These are phyloP conservation scores for Leccinum discolor DNA, from an alignment of 1,284 basidiomycete species.

Conservation along the genomic window DNA sequence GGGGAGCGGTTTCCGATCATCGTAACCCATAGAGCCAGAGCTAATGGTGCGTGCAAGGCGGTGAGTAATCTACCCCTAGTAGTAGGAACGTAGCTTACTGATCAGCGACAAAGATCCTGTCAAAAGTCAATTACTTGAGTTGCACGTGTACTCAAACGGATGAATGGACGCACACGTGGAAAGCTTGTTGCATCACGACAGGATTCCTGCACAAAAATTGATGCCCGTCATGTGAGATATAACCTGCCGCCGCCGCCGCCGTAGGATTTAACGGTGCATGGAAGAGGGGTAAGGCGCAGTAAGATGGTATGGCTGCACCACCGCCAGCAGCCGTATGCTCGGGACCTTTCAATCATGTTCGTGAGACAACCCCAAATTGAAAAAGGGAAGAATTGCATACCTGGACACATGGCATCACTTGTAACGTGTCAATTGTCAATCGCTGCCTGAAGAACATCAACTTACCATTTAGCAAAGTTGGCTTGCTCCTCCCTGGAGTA, in stretches of 20 bases:
- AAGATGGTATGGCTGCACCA: no score
- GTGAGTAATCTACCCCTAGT: background rate
- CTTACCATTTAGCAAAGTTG: no score
- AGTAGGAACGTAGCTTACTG: slow-evolving; percentile 9
- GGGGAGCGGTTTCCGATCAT: slow-evolving; percentile 45
- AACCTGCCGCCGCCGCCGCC: slow-evolving; percentile 31
- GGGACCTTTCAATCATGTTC: no score
- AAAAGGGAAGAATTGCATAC: no score
- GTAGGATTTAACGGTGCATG: no score
- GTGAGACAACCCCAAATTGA: no score
- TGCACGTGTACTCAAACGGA: background rate
- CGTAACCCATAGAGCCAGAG: slow-evolving; percentile 50
- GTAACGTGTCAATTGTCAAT: no score
- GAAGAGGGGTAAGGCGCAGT: no score
- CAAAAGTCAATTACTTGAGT: background rate
- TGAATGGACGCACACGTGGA: slow-evolving; percentile 22
- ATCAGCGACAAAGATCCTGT: slow-evolving; percentile 31
- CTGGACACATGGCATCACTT: no score
- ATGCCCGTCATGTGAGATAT: slow-evolving; percentile 52
- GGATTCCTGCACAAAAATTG: slow-evolving; percentile 59
- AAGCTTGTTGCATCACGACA: slow-evolving; percentile 40
- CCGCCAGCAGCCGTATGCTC: no score
- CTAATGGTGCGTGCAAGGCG: slow-evolving; percentile 26
- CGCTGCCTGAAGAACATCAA: no score
- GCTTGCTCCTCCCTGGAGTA: no score